Conservation (phyloP, 805 yeast species). For the Torulaspora delbrueckii region DNA sequence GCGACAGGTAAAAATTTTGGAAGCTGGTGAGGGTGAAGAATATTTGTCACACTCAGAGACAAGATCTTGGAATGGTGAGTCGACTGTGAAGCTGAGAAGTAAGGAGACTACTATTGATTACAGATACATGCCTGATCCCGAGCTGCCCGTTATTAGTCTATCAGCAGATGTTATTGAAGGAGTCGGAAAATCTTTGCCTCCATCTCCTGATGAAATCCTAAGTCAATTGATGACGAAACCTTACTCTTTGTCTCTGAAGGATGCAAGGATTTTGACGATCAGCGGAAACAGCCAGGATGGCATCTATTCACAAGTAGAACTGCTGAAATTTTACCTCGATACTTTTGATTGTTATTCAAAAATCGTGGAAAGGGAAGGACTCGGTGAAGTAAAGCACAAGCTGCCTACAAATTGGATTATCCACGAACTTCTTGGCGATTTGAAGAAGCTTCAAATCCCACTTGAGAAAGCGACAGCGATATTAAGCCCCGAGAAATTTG, state of each 20-base stretch:
- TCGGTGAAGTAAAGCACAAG: constrained; percentile 28
- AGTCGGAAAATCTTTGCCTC: constrained; percentile 45
- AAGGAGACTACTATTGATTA: constrained; percentile 85
- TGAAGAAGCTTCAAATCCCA: constrained; percentile 45
- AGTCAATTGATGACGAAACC: constrained; percentile 44
- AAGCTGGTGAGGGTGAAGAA: constrained; percentile 35
- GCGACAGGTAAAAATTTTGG: constrained; percentile 56
- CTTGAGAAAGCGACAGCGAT: constrained; percentile 31
- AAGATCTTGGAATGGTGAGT: constrained; percentile 83
- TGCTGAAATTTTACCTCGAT: constrained; percentile 50
- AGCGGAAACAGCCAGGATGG: constrained; percentile 36
- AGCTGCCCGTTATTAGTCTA: constrained; percentile 58
- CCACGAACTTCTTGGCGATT: constrained; percentile 71
- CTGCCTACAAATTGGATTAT: constrained; percentile 72
- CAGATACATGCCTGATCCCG: constrained; percentile 93
- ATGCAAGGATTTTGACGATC: constrained; percentile 64
- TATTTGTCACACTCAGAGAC: constrained; percentile 50
- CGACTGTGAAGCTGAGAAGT: constrained; percentile 61
- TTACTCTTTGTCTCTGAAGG: constrained; percentile 58
- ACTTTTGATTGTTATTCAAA: constrained; percentile 35
- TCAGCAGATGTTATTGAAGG: constrained; percentile 38
- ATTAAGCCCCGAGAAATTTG: constrained; percentile 43
- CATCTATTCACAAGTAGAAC: constrained; percentile 28
- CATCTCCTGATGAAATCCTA: constrained; percentile 57
- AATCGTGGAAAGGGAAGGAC: constrained; percentile 17